Conservation (phyloP, 139 green algal genomes). For the Edaphochlamys debaryana region DNA sequence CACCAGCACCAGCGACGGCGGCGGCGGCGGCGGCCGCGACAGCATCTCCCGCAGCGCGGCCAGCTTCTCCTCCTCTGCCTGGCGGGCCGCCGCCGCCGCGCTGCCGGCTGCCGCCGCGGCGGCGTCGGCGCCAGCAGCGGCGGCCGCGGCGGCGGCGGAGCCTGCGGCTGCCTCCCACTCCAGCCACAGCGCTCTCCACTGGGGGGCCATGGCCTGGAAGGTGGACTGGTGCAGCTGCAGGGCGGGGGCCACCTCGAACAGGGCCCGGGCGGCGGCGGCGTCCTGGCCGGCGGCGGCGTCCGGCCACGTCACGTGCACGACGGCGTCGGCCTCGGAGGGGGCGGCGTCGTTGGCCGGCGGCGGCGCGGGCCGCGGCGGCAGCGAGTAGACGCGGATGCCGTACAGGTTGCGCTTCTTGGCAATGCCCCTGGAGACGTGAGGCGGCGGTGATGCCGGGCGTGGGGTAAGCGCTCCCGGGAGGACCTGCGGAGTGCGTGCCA, state of each 20-base stretch:
- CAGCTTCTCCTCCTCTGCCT: conserved; percentile 48
- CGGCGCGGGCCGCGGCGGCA: neutral
- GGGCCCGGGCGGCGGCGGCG: conserved; percentile 75
- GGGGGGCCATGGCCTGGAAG: conserved; percentile 37
- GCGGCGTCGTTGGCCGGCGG: neutral
- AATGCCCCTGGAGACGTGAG: conserved; percentile 1
- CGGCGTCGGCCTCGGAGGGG: no score
- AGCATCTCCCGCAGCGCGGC: conserved; percentile 46
- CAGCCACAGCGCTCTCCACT: conserved; percentile 68
- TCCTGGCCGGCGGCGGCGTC: conserved; percentile 84
- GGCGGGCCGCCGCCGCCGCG: conserved; percentile 1
- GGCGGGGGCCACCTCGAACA: conserved; percentile 64
- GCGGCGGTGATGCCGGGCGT: neutral
- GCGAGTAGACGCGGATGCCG: conserved; percentile 33
- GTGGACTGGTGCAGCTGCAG: conserved; percentile 43
- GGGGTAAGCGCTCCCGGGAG: no score
- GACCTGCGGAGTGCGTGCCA: no score
- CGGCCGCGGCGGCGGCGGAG: neutral
- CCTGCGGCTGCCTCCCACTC: conserved; percentile 48
- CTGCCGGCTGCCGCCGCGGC: neutral
- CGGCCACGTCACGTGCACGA: neutral
- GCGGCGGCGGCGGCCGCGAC: neutral
- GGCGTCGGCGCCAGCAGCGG: neutral
- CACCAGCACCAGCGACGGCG: neutral
- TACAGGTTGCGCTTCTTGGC: conserved; percentile 48